Conservation (phyloP, 2,329 filamentous ascomycete genomes). For the Exophiala bonariae region DNA sequence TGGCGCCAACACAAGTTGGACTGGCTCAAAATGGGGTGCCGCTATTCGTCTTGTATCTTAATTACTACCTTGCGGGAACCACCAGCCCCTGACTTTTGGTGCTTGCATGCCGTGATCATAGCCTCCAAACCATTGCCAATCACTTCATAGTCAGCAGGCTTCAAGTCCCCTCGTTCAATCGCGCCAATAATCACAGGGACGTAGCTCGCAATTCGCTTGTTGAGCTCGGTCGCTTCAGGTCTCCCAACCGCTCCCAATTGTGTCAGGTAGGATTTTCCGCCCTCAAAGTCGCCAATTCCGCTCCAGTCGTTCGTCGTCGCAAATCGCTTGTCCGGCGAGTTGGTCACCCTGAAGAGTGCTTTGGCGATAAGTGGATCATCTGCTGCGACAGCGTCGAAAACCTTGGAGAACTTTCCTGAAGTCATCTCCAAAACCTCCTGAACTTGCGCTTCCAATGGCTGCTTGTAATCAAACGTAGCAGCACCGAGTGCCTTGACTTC, state of each 20-base stretch:
- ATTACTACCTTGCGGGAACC: slow-evolving; percentile 28
- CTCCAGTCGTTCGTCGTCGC: slow-evolving; percentile 28
- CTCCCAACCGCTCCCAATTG: slow-evolving; percentile 21
- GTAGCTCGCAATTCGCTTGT: slow-evolving; percentile 24
- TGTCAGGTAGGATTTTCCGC: slow-evolving; percentile 25
- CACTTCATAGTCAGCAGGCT: slow-evolving; percentile 26
- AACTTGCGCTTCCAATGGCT: slow-evolving; percentile 29
- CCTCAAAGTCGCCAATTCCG: slow-evolving; percentile 26
- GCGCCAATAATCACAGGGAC: slow-evolving; percentile 26
- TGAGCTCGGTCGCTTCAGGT: slow-evolving; percentile 25
- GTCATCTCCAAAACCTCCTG: slow-evolving; percentile 30
- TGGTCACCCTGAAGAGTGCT: slow-evolving; percentile 26
- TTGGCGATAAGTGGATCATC: slow-evolving; percentile 31
- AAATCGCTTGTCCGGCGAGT: slow-evolving; percentile 27
- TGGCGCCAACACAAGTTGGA: no score
- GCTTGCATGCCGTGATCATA: slow-evolving; percentile 26
- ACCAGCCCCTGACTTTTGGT: slow-evolving; percentile 26
- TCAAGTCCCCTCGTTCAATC: slow-evolving; percentile 24
- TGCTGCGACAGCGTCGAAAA: slow-evolving; percentile 34
- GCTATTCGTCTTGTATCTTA: slow-evolving; percentile 27
- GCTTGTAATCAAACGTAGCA: slow-evolving; percentile 35
- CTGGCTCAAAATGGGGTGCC: no score
- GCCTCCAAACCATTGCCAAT: slow-evolving; percentile 28
- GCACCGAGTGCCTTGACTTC: slow-evolving; percentile 32
- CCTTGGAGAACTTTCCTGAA: slow-evolving; percentile 28